These are phyloP conservation scores for Colletotrichum siamense DNA, from an alignment of 2,329 filamentous ascomycete species.

Conservation along the genomic window DNA sequence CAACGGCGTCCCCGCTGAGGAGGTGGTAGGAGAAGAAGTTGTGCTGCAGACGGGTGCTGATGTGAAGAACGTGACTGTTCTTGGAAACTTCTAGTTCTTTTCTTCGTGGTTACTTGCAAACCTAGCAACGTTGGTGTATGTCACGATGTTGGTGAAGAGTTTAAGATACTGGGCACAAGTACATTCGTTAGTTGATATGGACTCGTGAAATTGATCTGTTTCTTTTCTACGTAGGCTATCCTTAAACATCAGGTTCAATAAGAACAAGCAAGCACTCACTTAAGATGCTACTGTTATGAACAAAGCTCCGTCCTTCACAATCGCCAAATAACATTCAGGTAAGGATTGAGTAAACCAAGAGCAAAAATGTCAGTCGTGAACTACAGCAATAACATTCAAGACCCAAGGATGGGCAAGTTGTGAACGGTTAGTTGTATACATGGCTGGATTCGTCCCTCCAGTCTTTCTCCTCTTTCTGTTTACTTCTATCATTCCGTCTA, in stretches of 20 bases:
- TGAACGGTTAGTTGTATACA: no score
- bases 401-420: no score
- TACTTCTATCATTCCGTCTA: no score
- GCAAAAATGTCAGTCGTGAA: fast-evolving
- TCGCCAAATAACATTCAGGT: no score
- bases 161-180: neutral
- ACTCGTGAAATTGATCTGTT: no score
- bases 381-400: no score
- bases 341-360: no score
- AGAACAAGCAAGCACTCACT: neutral
- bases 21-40: neutral
- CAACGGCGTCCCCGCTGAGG: fast-evolving
- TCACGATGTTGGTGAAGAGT: neutral
- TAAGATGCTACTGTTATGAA: neutral
- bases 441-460: no score
- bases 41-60: neutral
- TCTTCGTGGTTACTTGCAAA: neutral
- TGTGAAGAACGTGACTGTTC: neutral
- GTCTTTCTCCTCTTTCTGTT: no score
- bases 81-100: neutral
- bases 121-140: neutral
- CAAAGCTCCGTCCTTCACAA: no score
- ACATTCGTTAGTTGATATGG: neutral
- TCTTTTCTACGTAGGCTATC: no score
- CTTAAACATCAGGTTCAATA: no score